Base-by-base conservation (phyloP, 441 rosid species). In the Lepidium campestre region DNA sequence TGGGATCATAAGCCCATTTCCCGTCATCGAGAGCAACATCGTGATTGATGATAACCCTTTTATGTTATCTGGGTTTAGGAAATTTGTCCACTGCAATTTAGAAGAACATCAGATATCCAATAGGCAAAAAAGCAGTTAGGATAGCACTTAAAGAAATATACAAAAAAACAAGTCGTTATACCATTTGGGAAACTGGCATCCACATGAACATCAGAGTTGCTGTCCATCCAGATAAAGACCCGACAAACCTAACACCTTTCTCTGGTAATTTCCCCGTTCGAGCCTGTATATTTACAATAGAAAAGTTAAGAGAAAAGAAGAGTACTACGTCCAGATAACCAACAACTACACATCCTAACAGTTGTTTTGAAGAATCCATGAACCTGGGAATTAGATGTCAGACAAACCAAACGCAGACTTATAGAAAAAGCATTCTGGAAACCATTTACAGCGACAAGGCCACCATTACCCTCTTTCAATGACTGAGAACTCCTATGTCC, bases 171-270 rank as follows among this genome's bases (percentile, higher is more conserved):
- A 41, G 62, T 11, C 2, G 2, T 40, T 42, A 32, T 74, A 93
- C 98, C 98, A 88, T 83, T 73, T 90, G 97, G 5, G 94, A 75
- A 63, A 93, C 87, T 45, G 96, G 94, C 97, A 90, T 90, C 97
- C 97, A 90, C 98, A 90, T 93, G 83, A 93, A 93, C 68, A 93
- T 91, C 74, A 93, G 86, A 19, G 98, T 90, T 10, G 98, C 95
- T 17, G 97, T 89, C 98, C 97, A 93, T 74, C 98, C 98, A 72
- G 94, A 88, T 77, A 86, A 41, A 67, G 81, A 82, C 56, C 86
- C 86, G 5, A 93, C 77, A 62, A 93, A 81, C 72, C 78, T 86
- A 41, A 75, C 85, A 55, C 87, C 89, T 79, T 81, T 61, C 72
- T 81, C 82, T 2, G 97, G 36, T 57, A 90, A 96, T 77, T 78